Percentiles rank a stretch among this genome's conserved stretches.
Evolutionary conservation across 257 asterid genomes (phyloP).

Genomic region (Capsicum pubescens): DNA sequence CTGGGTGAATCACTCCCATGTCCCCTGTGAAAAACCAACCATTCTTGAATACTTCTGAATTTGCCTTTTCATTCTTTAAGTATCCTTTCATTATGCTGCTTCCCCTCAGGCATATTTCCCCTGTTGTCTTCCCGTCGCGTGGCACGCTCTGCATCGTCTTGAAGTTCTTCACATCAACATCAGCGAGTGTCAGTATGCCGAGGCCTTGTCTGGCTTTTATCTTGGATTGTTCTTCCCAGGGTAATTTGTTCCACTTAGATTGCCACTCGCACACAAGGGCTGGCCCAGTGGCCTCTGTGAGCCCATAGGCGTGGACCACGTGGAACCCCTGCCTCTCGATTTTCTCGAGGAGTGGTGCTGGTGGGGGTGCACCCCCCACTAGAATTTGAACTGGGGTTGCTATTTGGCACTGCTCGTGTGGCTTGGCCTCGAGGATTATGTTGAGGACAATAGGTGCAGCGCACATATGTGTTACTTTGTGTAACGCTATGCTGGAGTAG

Average conservation of each 20-base stretch:
- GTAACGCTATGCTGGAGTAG: constrained; percentile 52
- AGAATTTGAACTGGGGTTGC: constrained; percentile 52
- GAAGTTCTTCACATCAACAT: constrained; percentile 68
- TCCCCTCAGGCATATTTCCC: constrained; percentile 77
- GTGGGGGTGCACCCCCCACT: constrained; percentile 92
- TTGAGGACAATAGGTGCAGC: constrained; percentile 81
- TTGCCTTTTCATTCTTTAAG: constrained; percentile 42
- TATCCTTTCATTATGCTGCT: constrained; percentile 73
- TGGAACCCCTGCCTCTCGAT: constrained; percentile 72
- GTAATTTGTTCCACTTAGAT: constrained; percentile 55
- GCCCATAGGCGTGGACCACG: constrained; percentile 83
- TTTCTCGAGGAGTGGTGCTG: constrained; percentile 59
- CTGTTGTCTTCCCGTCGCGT: constrained; percentile 63
- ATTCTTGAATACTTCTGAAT: constrained; percentile 50
- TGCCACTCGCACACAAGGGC: constrained; percentile 89
- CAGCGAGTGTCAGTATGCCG: constrained; percentile 67
- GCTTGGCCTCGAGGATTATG: constrained; percentile 64
- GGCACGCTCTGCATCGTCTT: constrained; percentile 67
- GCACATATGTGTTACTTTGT: constrained; percentile 88
- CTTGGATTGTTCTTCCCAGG: constrained; percentile 43
- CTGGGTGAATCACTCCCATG: constrained; percentile 14
- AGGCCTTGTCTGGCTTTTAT: constrained; percentile 81
- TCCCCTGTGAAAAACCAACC: constrained; percentile 67
- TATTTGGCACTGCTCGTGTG: constrained; percentile 53
- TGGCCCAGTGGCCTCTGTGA: constrained; percentile 93